Evolutionary conservation across 306 rosid species (phyloP), one percentile per base, ranked within the genome.

Genomic region (Astragalus glycyphyllos): DNA sequence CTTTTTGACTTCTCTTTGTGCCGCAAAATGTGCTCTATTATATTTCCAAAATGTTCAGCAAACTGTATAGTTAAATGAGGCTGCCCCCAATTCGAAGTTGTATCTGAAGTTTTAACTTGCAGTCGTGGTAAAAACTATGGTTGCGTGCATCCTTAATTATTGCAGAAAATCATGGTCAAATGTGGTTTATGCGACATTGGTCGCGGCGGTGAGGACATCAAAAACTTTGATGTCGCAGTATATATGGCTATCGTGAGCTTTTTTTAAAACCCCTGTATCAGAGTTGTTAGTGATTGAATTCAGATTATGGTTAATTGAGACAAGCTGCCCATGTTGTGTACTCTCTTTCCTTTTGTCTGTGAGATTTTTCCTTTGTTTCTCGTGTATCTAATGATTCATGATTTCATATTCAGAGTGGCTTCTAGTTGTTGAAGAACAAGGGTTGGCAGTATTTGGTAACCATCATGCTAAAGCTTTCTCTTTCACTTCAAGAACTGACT

Each of bases 321-420:
- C 40, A 32, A 79, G 78, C 69, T 76, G 69, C 58, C 71, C 59
- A 53, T 35, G 26, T 62, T 73, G 17, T 32, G 45, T 41, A 20
- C 26, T 63, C 44, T 71, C 48, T 37, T 38, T 57, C 26, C 17
- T 50, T 60, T 58, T 34, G 69, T 31, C 31, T 40, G 15, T 16
- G 8, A 0, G 4, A 68, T 71, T 38, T 58, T 54, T 2, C 29
- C 61, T 78, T 7, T 42, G 20, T 44, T 67, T 57, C 60, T 9
- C 65, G 2, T 35, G 5, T 34, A 38, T 64, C 54, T 72, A 60
- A 73, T 32, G 9, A 64, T 32, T 23, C 7, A 41, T 44, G 69
- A 70, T 77, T 46, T 53, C 35, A 57, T 79, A 31, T 71, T 69
- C 85, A 90, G 96, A 86, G 74, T 90, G 92, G 92, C 88, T 90